These are phyloP conservation scores for Tylopilus cervinicoccineus DNA, from an alignment of 768 basidiomycete genomes.

Conservation along the genomic window DNA sequence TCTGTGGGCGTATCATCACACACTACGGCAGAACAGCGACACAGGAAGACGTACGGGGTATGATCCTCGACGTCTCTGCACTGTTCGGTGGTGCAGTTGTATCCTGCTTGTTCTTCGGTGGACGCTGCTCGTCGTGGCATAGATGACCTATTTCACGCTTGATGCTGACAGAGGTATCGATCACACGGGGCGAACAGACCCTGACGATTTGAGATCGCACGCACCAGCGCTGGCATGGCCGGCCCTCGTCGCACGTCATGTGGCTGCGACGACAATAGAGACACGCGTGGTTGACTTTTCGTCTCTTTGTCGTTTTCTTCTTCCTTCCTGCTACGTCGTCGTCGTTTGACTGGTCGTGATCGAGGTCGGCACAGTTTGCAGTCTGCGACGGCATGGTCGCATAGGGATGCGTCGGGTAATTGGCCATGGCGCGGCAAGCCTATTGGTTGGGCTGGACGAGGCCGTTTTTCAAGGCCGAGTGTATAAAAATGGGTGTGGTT, in stretches of 20 bases:
- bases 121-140: slow-evolving; percentile 82
- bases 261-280: slow-evolving; percentile 90
- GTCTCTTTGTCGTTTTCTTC: slow-evolving; percentile 52
- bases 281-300: slow-evolving; percentile 92
- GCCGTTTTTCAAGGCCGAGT: slow-evolving; percentile 11
- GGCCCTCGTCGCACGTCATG: slow-evolving; percentile 88
- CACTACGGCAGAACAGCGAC: neutral
- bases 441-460: slow-evolving; percentile 8
- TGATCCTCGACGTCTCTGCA: slow-evolving; percentile 32
- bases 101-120: slow-evolving; percentile 44
- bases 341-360: slow-evolving; percentile 31
- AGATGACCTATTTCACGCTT: slow-evolving; percentile 96
- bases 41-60: slow-evolving; percentile 20
- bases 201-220: slow-evolving; percentile 28
- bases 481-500: slow-evolving; percentile 25
- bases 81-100: slow-evolving; percentile 23
- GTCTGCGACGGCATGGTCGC: slow-evolving; percentile 17
- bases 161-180: slow-evolving; percentile 50
- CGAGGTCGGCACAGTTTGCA: slow-evolving; percentile 17
- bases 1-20: slow-evolving; percentile 7
- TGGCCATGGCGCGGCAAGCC: slow-evolving; percentile 20
- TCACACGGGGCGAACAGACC: slow-evolving; percentile 1
- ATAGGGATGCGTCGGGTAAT: slow-evolving; percentile 28
- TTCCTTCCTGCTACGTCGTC: slow-evolving; percentile 34
- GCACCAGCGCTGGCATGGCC: slow-evolving; percentile 92